These are phyloP conservation scores for Eucalyptus pauciflora DNA, from an alignment of 345 rosid species.

Conservation along the genomic window DNA sequence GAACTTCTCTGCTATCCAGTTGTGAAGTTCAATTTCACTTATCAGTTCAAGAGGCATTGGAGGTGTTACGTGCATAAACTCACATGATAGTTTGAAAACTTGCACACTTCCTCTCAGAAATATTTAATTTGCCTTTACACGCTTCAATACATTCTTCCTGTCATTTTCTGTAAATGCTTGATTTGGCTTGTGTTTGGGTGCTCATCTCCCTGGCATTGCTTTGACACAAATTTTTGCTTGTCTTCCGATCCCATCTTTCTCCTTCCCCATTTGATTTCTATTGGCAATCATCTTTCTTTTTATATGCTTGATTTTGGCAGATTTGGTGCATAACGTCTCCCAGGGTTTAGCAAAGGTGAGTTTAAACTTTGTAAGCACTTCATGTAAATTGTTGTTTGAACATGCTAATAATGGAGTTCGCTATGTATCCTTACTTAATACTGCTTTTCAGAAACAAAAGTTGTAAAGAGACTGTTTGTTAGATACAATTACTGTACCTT, in stretches of 20 bases:
- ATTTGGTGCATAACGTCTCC: constrained; percentile 44
- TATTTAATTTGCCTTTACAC: not conserved
- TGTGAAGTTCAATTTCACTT: not conserved
- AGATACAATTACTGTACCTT: not conserved
- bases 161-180: not conserved
- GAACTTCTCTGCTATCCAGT: not conserved
- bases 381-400: not conserved
- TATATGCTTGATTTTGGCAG: constrained; percentile 15
- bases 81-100: not conserved
- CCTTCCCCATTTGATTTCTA: not conserved
- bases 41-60: not conserved
- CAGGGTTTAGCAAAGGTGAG: constrained; percentile 56
- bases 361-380: not conserved
- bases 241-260: not conserved
- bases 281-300: not conserved
- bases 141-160: not conserved
- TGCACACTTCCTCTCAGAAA: not conserved
- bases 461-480: not conserved
- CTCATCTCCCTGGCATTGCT: not conserved
- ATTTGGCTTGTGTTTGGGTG: not conserved
- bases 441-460: not conserved
- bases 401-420: not conserved
- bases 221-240: not conserved
- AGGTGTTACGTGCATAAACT: not conserved
- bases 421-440: not conserved